phyloP scores from a whole-genome alignment of 345 rosid species.

The Euphorbia lathyris region DNA sequence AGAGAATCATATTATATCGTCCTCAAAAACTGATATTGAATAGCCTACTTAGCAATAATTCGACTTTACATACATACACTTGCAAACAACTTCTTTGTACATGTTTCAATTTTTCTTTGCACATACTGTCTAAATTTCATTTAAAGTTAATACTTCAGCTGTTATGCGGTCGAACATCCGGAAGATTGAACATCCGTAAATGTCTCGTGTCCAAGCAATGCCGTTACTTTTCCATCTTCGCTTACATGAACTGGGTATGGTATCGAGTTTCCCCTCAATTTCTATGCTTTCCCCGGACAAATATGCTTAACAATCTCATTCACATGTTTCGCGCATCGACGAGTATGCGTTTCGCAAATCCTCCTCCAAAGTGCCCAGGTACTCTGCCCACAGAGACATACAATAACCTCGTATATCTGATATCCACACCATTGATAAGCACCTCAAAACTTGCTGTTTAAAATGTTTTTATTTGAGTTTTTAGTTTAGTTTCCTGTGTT shows the following conservation, averaged over 20 bases:
- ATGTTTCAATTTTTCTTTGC: too few species aligned
- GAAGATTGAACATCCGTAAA: conserved; percentile 66
- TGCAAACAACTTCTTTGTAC: too few species aligned
- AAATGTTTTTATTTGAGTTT: too few species aligned
- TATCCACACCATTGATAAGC: too few species aligned
- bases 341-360: conserved; percentile 37
- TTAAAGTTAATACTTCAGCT: not conserved
- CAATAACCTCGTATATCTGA: conserved; percentile 69
- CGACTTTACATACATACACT: too few species aligned
- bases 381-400: conserved; percentile 73
- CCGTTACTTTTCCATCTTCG: conserved; percentile 36
- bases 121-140: not conserved
- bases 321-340: conserved; percentile 39
- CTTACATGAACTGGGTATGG: conserved; percentile 46
- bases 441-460: too few species aligned
- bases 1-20: too few species aligned
- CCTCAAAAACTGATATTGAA: too few species aligned
- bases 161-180: conserved; percentile 55
- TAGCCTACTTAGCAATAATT: too few species aligned
- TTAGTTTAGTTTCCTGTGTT: too few species aligned
- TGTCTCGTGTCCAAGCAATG: conserved; percentile 35
- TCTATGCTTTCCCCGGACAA: conserved; percentile 29
- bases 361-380: conserved; percentile 43
- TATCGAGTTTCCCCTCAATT: conserved; percentile 64
- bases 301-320: conserved; percentile 36